phyloP scores from a whole-genome alignment of 495 filamentous ascomycete species.

The Collariella sp. region DNA sequence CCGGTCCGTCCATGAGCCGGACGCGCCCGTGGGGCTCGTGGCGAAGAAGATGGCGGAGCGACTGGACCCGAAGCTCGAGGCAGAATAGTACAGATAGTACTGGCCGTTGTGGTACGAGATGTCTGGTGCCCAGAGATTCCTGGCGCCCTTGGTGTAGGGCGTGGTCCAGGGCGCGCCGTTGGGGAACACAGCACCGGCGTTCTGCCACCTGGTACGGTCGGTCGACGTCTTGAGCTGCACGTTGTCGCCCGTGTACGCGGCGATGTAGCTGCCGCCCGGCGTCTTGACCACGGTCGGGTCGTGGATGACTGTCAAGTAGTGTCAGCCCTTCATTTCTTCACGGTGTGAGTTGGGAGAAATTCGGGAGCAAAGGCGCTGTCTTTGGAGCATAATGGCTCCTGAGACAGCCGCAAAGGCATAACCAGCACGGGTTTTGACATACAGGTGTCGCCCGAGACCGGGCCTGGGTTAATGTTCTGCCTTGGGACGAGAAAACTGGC shows the following conservation, averaged over 20 bases:
- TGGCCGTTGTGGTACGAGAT: constrained; percentile 2
- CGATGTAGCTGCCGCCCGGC: neutral
- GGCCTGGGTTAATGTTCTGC: constrained; percentile 4
- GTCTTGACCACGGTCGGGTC: constrained; percentile 6
- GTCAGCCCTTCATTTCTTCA: too few relatives aligned
- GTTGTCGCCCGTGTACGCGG: constrained; percentile 5
- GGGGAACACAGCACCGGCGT: constrained; percentile 2
- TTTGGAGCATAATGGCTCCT: too few relatives aligned
- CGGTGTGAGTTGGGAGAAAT: too few relatives aligned
- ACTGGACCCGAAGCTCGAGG: constrained; percentile 1
- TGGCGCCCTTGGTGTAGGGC: neutral
- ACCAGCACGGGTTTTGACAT: too few relatives aligned
- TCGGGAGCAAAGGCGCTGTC: too few relatives aligned
- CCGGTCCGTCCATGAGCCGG: constrained; percentile 4
- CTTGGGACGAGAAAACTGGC: neutral
- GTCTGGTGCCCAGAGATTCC: constrained; percentile 5
- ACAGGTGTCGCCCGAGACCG: constrained; percentile 3
- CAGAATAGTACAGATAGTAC: constrained; percentile 8
- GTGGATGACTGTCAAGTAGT: too few relatives aligned
- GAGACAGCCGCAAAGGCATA: too few relatives aligned
- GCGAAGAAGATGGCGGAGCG: constrained; percentile 8
- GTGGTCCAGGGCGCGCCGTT: constrained; percentile 6
- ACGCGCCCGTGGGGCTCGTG: neutral
- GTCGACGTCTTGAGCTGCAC: constrained; percentile 2
- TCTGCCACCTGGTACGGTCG: constrained; percentile 1